phyloP scores from a whole-genome alignment of 495 filamentous ascomycete species.

The Trichoderma parareesei region DNA sequence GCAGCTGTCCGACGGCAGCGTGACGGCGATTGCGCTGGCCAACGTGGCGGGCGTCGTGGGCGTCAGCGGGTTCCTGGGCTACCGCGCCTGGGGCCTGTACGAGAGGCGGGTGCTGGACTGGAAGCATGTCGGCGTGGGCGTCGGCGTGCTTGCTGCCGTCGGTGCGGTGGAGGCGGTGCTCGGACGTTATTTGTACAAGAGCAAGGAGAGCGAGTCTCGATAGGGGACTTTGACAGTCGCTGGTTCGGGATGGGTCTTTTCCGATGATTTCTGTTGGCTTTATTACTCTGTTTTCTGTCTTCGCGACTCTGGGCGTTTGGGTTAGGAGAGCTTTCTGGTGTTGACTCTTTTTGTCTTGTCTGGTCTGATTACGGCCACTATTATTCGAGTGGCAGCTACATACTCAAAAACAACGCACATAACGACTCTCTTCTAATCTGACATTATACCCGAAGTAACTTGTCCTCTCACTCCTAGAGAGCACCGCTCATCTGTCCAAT shows the following conservation, averaged over 20 bases:
- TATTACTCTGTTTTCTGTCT: no score
- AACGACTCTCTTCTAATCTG: neutral
- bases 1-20: constrained; percentile 24
- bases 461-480: neutral
- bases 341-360: neutral
- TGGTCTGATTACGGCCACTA: neutral
- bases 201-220: constrained; percentile 7
- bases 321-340: neutral
- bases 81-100: constrained; percentile 43
- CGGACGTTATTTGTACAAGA: constrained; percentile 22
- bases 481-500: neutral
- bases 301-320: neutral
- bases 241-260: neutral
- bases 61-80: constrained; percentile 38
- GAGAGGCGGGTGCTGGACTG: constrained; percentile 59
- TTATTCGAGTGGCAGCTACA: neutral
- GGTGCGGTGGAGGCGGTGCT: constrained; percentile 34
- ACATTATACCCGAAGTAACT: neutral
- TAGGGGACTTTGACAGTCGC: neutral
- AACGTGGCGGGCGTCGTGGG: constrained; percentile 38
- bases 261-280: neutral
- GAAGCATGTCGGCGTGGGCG: constrained; percentile 58
- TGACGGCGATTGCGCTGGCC: constrained; percentile 26
- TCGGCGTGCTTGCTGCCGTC: constrained; percentile 37
- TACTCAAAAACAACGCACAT: neutral